These are phyloP conservation scores for Aspergillus brasiliensis DNA, from an alignment of 2,329 filamentous ascomycete species.

Conservation along the genomic window DNA sequence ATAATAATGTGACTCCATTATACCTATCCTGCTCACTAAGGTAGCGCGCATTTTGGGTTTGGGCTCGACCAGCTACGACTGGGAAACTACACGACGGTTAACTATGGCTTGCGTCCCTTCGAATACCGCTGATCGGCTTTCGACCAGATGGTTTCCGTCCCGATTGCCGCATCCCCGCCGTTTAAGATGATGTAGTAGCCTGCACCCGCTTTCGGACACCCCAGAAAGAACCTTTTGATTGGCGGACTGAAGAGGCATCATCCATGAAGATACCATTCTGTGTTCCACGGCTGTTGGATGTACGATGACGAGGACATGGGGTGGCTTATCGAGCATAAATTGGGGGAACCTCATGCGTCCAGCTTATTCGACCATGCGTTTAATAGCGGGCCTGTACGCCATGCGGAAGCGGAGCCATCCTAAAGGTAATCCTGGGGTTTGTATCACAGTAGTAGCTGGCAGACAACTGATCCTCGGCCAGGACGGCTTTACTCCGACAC, in stretches of 20 bases:
- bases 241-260: not conserved
- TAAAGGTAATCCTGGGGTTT: too few relatives aligned
- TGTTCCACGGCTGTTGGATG: not conserved
- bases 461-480: not conserved
- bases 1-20: too few relatives aligned
- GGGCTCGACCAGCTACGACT: not conserved
- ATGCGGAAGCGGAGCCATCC: not conserved
- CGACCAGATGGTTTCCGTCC: not conserved
- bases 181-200: not conserved
- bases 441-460: too few relatives aligned
- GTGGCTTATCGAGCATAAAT: not conserved
- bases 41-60: not conserved
- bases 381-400: not conserved
- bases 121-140: not conserved
- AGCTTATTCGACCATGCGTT: not conserved
- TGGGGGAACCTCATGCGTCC: not conserved
- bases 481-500: not conserved
- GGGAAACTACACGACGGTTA: not conserved
- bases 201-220: not conserved
- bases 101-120: not conserved
- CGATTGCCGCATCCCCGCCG: not conserved
- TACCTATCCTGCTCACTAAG: not conserved
- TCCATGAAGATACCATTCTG: not conserved
- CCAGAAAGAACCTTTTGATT: not conserved
- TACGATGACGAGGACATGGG: slow-evolving; percentile 1